These are phyloP conservation scores for Coemansia sp. DNA, from an alignment of 192 early-diverging fungal species.

Conservation along the genomic window DNA sequence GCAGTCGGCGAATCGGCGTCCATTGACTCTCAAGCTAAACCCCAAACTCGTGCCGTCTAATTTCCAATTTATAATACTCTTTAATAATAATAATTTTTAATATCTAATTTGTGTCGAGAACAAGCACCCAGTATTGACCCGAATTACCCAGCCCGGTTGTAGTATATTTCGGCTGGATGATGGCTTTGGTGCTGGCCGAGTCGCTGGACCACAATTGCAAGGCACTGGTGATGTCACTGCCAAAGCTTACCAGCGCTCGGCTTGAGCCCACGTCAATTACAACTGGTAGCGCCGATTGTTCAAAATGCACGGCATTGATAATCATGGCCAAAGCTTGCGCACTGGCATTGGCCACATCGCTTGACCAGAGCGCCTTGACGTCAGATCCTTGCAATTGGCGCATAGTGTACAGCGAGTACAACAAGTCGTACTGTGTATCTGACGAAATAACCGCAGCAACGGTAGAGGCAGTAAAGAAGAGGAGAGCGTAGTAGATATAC, in stretches of 20 bases:
- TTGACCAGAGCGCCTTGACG: constrained; percentile 2
- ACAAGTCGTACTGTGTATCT: constrained; percentile 19
- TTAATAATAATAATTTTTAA: not conserved
- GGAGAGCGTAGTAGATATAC: not conserved
- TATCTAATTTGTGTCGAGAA: not conserved
- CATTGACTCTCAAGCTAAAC: not conserved
- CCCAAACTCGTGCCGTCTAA: not conserved
- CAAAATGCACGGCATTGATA: not conserved
- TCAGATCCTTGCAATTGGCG: constrained; percentile 5
- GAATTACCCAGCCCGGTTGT: constrained; percentile 1
- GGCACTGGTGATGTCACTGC: constrained; percentile 9
- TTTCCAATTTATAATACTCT: not conserved
- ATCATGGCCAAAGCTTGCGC: constrained; percentile 10
- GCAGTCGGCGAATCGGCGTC: not conserved
- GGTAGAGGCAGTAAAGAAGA: not conserved
- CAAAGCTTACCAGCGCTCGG: not conserved
- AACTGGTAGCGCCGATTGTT: not conserved
- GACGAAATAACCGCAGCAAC: not conserved
- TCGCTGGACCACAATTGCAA: constrained; percentile 2
- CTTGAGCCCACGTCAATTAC: not conserved
- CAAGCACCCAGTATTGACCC: constrained; percentile 19
- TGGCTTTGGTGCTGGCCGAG: not conserved
- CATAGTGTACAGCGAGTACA: constrained; percentile 1
- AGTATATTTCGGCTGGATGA: not conserved
- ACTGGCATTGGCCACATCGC: not conserved